Evolutionary conservation across 768 basidiomycete species (phyloP).

Genomic region (Hericium coralloides): DNA sequence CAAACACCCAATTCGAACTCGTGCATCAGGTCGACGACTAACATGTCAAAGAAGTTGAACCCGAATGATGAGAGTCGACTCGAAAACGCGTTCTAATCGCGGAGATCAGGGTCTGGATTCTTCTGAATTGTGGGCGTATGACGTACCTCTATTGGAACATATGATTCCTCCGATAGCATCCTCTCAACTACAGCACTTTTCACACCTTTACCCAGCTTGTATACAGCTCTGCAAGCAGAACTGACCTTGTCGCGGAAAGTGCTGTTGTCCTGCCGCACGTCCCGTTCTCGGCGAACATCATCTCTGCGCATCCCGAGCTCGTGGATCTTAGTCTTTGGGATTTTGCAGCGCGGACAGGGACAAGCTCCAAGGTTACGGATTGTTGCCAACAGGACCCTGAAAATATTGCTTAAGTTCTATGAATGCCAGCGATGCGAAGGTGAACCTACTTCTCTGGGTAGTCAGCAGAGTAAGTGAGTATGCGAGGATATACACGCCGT

Average conservation of each 20-base stretch:
- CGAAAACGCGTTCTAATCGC: conserved; percentile 27
- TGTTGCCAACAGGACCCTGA: too few species aligned
- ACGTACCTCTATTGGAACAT: conserved; percentile 23
- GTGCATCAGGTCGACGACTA: conserved; percentile 31
- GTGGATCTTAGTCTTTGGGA: too few species aligned
- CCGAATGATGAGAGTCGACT: conserved; percentile 14
- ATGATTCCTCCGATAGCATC: conserved; percentile 17
- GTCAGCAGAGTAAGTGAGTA: conserved; percentile 24
- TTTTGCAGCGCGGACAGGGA: conserved; percentile 23
- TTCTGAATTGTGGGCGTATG: not conserved
- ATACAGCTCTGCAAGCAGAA: not conserved
- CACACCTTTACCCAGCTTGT: not conserved
- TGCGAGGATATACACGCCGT: conserved; percentile 17
- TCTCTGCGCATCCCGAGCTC: conserved; percentile 16
- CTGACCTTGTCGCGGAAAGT: not conserved
- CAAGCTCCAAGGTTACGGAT: conserved; percentile 18
- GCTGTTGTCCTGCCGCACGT: conserved; percentile 1
- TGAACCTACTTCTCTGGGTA: conserved; percentile 28
- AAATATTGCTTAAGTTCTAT: conserved; percentile 16
- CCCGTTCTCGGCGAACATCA: conserved; percentile 6
- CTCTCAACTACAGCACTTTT: not conserved
- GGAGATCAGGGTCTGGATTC: not conserved
- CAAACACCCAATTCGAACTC: conserved; percentile 33
- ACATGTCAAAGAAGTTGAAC: conserved; percentile 19
- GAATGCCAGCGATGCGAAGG: too few species aligned